A percentile compares a stretch with the other conserved stretches of the same genome.
Evolutionary conservation across 1,139 yeast species (phyloP).

Genomic region (Suhomyces taliae): DNA sequence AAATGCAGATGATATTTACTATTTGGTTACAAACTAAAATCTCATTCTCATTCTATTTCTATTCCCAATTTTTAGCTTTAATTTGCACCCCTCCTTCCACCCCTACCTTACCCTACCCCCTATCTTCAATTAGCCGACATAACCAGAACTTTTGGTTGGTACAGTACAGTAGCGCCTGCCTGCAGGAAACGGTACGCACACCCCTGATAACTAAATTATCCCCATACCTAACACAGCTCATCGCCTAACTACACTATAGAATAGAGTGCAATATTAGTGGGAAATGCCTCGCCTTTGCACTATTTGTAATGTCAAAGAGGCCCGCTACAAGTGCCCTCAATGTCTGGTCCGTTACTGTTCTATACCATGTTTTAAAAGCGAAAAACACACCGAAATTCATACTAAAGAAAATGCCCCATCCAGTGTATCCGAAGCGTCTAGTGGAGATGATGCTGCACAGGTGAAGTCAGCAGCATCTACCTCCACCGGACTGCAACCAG

Average conservation of each 20-base stretch:
- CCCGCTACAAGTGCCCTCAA: conserved; percentile 65
- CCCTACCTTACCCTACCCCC: neutral
- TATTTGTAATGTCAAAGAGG: conserved; percentile 40
- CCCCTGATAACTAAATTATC: neutral
- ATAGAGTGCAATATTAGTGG: too few species aligned
- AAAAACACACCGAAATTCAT: conserved; percentile 34
- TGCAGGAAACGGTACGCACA: conserved; percentile 1
- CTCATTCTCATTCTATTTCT: too few species aligned
- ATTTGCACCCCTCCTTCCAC: neutral
- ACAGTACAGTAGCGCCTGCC: neutral
- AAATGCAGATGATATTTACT: neutral
- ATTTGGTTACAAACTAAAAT: too few species aligned
- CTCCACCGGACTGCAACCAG: neutral
- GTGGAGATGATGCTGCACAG: too few species aligned
- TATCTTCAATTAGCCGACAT: neutral
- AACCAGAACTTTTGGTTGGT: neutral
- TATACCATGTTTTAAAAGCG: conserved; percentile 55
- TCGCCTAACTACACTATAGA: neutral
- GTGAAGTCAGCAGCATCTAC: too few species aligned
- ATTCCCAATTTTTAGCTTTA: too few species aligned
- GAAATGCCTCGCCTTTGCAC: conserved; percentile 31
- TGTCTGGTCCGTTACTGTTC: conserved; percentile 54
- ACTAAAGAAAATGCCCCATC: neutral
- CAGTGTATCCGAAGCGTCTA: neutral
- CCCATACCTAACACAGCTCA: conserved; percentile 3